phyloP scores from a whole-genome alignment of 768 basidiomycete genomes.

The Phlebiopsis gigantea region DNA sequence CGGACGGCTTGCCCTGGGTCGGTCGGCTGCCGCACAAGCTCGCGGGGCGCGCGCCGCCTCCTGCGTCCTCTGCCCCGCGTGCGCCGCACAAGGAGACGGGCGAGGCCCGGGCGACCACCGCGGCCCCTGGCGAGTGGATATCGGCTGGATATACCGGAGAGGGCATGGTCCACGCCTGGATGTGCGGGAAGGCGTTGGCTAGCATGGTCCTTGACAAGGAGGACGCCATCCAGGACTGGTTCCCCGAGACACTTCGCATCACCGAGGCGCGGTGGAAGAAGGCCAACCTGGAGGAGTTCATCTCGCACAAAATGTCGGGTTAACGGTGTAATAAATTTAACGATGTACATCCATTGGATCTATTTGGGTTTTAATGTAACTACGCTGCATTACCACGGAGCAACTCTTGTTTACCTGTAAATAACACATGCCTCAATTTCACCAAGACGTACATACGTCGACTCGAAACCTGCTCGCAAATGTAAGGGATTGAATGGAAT shows the following conservation, averaged over 20 bases:
- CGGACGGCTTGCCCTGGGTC: slow-evolving; percentile 65
- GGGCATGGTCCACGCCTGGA: slow-evolving; percentile 70
- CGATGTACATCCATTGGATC: background rate
- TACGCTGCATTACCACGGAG: no score
- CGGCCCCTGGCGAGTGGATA: slow-evolving; percentile 62
- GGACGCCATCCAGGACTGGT: slow-evolving; percentile 32
- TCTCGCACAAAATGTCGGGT: slow-evolving; percentile 6
- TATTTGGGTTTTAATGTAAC: no score
- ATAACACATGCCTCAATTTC: background rate
- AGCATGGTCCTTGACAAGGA: slow-evolving; percentile 47
- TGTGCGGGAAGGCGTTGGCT: slow-evolving; percentile 54
- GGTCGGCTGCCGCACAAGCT: slow-evolving; percentile 51
- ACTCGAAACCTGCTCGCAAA: background rate
- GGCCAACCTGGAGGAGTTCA: slow-evolving; percentile 33
- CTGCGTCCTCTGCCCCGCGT: background rate
- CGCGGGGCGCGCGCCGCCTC: slow-evolving; percentile 33
- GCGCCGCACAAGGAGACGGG: background rate
- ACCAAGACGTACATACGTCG: background rate
- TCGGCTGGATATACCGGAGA: slow-evolving; percentile 68
- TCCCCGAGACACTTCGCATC: slow-evolving; percentile 46
- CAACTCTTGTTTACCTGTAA: no score
- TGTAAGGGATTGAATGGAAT: slow-evolving; percentile 2
- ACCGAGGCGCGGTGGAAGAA: slow-evolving; percentile 44
- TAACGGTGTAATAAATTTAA: background rate
- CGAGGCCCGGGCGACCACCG: slow-evolving; percentile 2